Percentiles rank a stretch among this genome's conserved stretches.
Conservation (phyloP, 1,284 basidiomycete genomes). For the Sanghuangporus weigelae region DNA sequence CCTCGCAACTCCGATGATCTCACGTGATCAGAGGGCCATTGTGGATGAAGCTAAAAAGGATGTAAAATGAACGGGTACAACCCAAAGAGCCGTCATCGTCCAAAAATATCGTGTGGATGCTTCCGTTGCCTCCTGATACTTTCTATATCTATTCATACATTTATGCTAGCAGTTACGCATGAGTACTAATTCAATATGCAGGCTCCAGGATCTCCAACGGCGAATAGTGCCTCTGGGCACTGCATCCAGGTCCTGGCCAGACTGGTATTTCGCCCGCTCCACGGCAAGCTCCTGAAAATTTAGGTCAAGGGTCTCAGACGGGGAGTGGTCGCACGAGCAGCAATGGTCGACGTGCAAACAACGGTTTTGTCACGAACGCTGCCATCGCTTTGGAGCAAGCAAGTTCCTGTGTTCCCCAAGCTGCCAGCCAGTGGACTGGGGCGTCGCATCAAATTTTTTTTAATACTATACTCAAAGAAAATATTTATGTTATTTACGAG, state of each 20-base stretch:
- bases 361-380: conserved; percentile 58
- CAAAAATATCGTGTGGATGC: conserved; percentile 46
- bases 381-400: conserved; percentile 68
- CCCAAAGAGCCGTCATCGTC: conserved; percentile 45
- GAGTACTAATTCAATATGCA: conserved; percentile 15
- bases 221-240: conserved; percentile 14
- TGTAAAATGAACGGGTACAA: conserved; percentile 35
- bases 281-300: conserved; percentile 23
- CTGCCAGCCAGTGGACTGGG: no score
- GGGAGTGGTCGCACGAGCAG: conserved; percentile 11
- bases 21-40: no score
- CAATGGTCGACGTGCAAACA: conserved; percentile 11
- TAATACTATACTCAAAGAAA: no score
- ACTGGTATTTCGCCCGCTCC: conserved; percentile 7
- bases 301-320: conserved; percentile 16
- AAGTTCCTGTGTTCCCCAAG: no score
- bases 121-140: conserved; percentile 53
- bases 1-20: no score
- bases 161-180: neutral
- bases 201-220: conserved; percentile 31
- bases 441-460: no score
- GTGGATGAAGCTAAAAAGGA: conserved; percentile 45
- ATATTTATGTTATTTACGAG: no score
- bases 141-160: neutral
- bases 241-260: conserved; percentile 3